A percentile compares a stretch with the other conserved stretches of the same genome.
These are phyloP conservation scores for Dujonia santamariae DNA, from an alignment of 1,139 yeast genomes.

Conservation along the genomic window DNA sequence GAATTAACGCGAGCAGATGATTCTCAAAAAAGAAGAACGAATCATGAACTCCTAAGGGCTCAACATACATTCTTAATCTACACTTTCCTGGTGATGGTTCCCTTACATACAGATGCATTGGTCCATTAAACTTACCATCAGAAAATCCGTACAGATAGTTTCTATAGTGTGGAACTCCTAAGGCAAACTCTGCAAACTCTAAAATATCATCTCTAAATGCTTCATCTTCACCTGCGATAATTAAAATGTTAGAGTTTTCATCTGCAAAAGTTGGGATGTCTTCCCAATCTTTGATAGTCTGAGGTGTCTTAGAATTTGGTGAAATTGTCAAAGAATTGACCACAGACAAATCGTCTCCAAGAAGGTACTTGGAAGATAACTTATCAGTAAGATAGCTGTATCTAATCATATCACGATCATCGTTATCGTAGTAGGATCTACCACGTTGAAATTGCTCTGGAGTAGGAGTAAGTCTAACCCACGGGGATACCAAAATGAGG, in stretches of 20 bases:
- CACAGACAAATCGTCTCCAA: conserved; percentile 14
- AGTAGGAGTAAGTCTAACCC: conserved; percentile 27
- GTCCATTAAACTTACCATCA: conserved; percentile 17
- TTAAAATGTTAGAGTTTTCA: conserved; percentile 24
- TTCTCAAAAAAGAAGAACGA: conserved; percentile 33
- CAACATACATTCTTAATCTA: conserved; percentile 24
- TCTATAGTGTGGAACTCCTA: conserved; percentile 23
- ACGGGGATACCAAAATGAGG: conserved; percentile 36
- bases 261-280: conserved; percentile 29
- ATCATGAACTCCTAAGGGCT: conserved; percentile 48
- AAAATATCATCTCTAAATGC: conserved; percentile 40
- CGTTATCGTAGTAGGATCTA: conserved; percentile 33
- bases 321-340: conserved; percentile 11
- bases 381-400: conserved; percentile 9
- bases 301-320: conserved; percentile 16
- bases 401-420: conserved; percentile 29
- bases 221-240: conserved; percentile 44
- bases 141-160: conserved; percentile 25
- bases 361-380: conserved; percentile 6
- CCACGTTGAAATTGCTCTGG: conserved; percentile 21
- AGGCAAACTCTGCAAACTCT: conserved; percentile 33
- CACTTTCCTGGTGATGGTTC: conserved; percentile 14
- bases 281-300: conserved; percentile 29
- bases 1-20: conserved; percentile 13
- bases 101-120: conserved; percentile 15